These are phyloP conservation scores for Brassica incana DNA, from an alignment of 345 rosid species.

Conservation along the genomic window DNA sequence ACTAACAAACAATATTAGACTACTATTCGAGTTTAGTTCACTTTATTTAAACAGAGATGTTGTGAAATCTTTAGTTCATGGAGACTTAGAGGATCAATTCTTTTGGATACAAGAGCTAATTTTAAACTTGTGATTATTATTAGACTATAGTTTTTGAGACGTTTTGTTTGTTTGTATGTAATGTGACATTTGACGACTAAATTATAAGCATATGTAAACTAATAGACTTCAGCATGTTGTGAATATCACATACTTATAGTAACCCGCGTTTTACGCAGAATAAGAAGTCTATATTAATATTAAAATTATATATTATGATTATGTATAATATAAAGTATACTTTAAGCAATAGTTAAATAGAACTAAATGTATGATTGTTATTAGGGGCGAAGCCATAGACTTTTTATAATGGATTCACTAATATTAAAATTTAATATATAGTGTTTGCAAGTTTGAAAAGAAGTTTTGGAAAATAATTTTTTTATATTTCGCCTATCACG, in stretches of 20 bases:
- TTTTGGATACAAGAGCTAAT: background rate
- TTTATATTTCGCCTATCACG: too few species aligned
- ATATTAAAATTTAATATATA: too few species aligned
- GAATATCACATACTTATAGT: background rate
- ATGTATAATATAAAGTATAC: too few species aligned
- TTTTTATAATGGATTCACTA: too few species aligned
- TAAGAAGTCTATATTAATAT: too few species aligned
- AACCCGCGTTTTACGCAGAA: too few species aligned
- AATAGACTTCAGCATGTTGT: background rate
- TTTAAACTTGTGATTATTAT: background rate
- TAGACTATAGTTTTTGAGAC: background rate
- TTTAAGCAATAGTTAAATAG: too few species aligned
- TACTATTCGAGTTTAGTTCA: background rate
- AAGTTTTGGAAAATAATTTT: too few species aligned
- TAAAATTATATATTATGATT: too few species aligned
- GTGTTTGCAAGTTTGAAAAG: too few species aligned
- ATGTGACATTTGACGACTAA: background rate
- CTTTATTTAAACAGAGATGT: background rate
- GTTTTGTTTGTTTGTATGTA: background rate
- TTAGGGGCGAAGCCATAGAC: too few species aligned
- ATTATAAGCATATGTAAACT: background rate
- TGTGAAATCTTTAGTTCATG: background rate
- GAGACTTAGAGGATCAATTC: background rate
- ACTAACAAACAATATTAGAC: background rate
- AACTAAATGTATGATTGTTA: too few species aligned